These are phyloP conservation scores for Trametes maxima DNA, from an alignment of 768 basidiomycete species.

Conservation along the genomic window DNA sequence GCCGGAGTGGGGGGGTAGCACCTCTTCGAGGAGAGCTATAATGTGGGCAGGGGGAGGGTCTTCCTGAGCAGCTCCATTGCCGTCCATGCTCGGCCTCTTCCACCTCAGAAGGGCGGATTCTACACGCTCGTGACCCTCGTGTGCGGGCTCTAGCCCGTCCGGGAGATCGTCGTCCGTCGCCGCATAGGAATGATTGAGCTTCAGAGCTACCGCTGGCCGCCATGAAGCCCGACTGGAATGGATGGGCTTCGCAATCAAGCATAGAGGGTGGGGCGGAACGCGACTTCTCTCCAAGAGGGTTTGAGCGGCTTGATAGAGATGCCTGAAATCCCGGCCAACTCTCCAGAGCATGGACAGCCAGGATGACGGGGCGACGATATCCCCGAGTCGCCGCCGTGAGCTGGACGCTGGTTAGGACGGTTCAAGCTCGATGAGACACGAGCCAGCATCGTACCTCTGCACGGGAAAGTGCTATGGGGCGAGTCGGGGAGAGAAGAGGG, in stretches of 20 bases:
- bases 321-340: constrained; percentile 55
- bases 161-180: not conserved
- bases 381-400: constrained; percentile 40
- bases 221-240: constrained; percentile 19
- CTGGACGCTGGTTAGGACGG: constrained; percentile 26
- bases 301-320: constrained; percentile 45
- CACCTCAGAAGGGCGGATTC: constrained; percentile 3
- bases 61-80: not conserved
- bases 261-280: constrained; percentile 12
- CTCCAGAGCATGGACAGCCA: constrained; percentile 78
- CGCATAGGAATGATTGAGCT: constrained; percentile 14
- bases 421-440: not conserved
- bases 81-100: not conserved
- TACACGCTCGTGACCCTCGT: not conserved
- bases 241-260: constrained; percentile 20
- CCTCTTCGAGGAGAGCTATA: not conserved
- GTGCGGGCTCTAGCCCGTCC: not conserved
- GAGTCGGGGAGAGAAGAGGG: constrained; percentile 14
- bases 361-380: constrained; percentile 38
- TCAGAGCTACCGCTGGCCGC: constrained; percentile 22
- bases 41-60: constrained; percentile 6
- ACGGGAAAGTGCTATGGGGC: constrained; percentile 23
- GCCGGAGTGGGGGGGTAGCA: not conserved
- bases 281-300: constrained; percentile 28
- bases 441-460: constrained; percentile 18